phyloP scores from a whole-genome alignment of 2,329 filamentous ascomycete genomes.

The Tetracladium maxilliforme region DNA sequence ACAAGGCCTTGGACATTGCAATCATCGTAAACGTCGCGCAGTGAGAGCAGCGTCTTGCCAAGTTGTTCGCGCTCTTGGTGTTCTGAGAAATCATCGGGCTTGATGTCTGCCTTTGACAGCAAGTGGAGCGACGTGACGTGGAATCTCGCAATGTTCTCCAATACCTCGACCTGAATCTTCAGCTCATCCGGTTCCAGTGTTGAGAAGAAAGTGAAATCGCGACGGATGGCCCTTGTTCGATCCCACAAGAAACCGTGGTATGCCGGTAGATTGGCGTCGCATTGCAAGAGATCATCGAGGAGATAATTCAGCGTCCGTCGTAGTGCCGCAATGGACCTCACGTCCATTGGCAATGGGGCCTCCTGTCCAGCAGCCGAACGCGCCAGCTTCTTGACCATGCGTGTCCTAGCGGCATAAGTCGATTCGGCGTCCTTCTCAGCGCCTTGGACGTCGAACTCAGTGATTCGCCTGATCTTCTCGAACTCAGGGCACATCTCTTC shows the following conservation, averaged over 20 bases:
- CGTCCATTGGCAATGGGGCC: slow-evolving; percentile 52
- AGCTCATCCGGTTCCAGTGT: slow-evolving; percentile 41
- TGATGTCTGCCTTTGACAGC: slow-evolving; percentile 38
- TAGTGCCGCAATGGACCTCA: slow-evolving; percentile 43
- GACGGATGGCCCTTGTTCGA: slow-evolving; percentile 49
- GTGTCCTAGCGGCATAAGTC: slow-evolving; percentile 26
- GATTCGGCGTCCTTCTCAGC: slow-evolving; percentile 32
- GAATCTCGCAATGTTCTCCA: slow-evolving; percentile 52
- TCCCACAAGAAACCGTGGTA: slow-evolving; percentile 56
- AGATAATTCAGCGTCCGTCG: slow-evolving; percentile 48
- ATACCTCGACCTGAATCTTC: slow-evolving; percentile 42
- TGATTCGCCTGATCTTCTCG: slow-evolving; percentile 47
- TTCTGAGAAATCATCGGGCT: slow-evolving; percentile 45
- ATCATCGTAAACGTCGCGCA: slow-evolving; percentile 53
- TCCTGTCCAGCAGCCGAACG: slow-evolving; percentile 55
- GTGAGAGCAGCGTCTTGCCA: slow-evolving; percentile 46
- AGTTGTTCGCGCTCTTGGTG: slow-evolving; percentile 56
- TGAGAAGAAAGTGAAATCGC: slow-evolving; percentile 55
- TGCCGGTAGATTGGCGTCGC: slow-evolving; percentile 36
- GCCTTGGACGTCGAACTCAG: slow-evolving; percentile 40
- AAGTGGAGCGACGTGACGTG: slow-evolving; percentile 52
- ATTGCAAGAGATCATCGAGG: slow-evolving; percentile 39
- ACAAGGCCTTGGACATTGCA: slow-evolving; percentile 40
- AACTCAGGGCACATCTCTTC: slow-evolving; percentile 58
- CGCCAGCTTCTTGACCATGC: slow-evolving; percentile 54